Evolutionary conservation across 1,284 basidiomycete genomes (phyloP).

Genomic region (Somion occarium): DNA sequence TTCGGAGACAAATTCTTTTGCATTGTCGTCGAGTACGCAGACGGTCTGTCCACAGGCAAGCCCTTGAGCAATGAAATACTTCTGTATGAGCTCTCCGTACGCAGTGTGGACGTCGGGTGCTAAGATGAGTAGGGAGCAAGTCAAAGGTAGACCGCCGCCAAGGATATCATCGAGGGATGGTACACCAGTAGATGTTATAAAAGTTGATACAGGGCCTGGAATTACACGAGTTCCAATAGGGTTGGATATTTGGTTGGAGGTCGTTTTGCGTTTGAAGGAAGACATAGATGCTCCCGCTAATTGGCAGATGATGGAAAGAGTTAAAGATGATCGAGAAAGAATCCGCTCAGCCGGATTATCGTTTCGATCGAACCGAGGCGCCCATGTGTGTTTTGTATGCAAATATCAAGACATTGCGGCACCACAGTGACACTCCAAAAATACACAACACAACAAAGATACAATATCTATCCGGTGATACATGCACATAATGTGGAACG

Average conservation of each 20-base stretch:
- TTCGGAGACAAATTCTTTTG: conserved; percentile 52
- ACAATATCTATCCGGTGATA: no score
- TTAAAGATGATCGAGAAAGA: background rate
- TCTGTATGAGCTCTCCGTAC: conserved; percentile 83
- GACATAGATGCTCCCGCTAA: conserved; percentile 46
- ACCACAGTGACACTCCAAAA: no score
- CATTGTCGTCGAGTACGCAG: conserved; percentile 61
- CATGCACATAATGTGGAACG: no score
- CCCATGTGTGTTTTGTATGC: no score
- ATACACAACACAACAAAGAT: no score
- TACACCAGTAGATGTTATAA: conserved; percentile 82
- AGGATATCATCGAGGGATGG: conserved; percentile 95
- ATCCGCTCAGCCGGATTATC: no score
- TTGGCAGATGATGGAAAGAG: conserved; percentile 1
- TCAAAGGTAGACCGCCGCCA: conserved; percentile 88
- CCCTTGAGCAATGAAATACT: conserved; percentile 88
- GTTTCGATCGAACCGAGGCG: no score
- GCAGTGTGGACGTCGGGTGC: conserved; percentile 82
- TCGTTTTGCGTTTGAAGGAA: conserved; percentile 76
- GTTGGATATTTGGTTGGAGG: conserved; percentile 35
- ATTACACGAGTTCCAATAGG: conserved; percentile 60
- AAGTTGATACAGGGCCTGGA: conserved; percentile 54
- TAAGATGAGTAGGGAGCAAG: conserved; percentile 68
- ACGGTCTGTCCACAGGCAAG: conserved; percentile 68
- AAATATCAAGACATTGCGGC: no score